Evolutionary conservation across 2,329 filamentous ascomycete species (phyloP).

Genomic region (Ceratocystis cubensis): DNA sequence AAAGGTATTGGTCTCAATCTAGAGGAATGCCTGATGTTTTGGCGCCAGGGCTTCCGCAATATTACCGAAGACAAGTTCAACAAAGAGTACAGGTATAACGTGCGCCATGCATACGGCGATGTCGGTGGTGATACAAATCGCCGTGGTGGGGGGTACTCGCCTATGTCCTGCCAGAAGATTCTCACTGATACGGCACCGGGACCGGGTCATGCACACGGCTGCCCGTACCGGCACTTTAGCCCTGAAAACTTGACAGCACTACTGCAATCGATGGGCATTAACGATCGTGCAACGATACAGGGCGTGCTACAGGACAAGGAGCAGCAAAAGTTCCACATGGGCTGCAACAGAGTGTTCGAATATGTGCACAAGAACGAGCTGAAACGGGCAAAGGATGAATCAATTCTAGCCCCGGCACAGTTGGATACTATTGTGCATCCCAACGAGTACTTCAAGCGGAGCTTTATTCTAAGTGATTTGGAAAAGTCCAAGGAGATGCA

Average conservation of each 20-base stretch:
- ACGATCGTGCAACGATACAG: conserved; percentile 62
- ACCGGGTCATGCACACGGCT: conserved; percentile 84
- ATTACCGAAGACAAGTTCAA: conserved; percentile 91
- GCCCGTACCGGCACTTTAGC: conserved; percentile 86
- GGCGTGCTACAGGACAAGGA: conserved; percentile 81
- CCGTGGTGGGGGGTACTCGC: conserved; percentile 74
- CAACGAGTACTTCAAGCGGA: conserved; percentile 95
- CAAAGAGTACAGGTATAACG: conserved; percentile 94
- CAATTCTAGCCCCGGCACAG: conserved; percentile 58
- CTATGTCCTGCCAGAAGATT: conserved; percentile 91
- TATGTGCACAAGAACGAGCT: conserved; percentile 68
- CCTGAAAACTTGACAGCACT: conserved; percentile 71
- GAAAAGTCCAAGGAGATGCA: conserved; percentile 29
- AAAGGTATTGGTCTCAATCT: conserved; percentile 87
- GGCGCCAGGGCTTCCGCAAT: conserved; percentile 73
- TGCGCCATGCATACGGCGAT: conserved; percentile 89
- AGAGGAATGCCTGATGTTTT: conserved; percentile 87
- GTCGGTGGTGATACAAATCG: conserved; percentile 87
- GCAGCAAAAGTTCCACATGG: conserved; percentile 81
- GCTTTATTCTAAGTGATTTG: conserved; percentile 75
- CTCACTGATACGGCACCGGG: conserved; percentile 79
- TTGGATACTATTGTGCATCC: conserved; percentile 94
- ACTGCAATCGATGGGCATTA: conserved; percentile 66
- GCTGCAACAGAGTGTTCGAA: conserved; percentile 95
- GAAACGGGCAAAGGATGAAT: conserved; percentile 62